Evolutionary conservation across 495 filamentous ascomycete genomes (phyloP).

Genomic region (Penicillium salamii): DNA sequence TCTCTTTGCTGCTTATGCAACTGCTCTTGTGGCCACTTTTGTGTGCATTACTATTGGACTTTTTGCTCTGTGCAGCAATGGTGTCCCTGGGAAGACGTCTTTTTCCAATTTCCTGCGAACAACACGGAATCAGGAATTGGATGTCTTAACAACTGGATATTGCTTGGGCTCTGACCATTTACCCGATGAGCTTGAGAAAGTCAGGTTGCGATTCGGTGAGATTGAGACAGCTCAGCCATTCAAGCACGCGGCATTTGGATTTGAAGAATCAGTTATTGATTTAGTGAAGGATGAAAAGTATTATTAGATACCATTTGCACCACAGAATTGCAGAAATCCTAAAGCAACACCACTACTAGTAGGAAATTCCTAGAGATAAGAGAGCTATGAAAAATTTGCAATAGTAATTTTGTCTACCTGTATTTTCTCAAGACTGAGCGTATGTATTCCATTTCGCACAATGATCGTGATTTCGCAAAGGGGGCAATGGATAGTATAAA

Average conservation of each 20-base stretch:
- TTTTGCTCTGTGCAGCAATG: conserved; percentile 1
- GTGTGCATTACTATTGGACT: background rate
- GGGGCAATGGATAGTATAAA: too few relatives aligned
- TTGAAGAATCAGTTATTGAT: background rate
- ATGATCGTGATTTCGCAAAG: too few relatives aligned
- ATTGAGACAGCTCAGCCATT: background rate
- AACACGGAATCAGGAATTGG: conserved; percentile 2
- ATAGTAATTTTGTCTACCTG: too few relatives aligned
- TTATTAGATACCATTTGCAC: background rate
- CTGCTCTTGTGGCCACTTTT: background rate
- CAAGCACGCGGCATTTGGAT: conserved; percentile 4
- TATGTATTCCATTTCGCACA: too few relatives aligned
- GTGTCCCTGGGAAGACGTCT: background rate
- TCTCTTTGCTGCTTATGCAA: background rate
- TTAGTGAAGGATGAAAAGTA: background rate
- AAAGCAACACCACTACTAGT: too few relatives aligned
- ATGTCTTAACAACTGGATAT: background rate
- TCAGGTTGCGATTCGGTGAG: conserved; percentile 2
- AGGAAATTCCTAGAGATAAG: too few relatives aligned
- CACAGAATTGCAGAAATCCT: too few relatives aligned
- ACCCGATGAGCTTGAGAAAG: background rate
- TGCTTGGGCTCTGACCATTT: background rate
- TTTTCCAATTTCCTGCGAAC: conserved; percentile 3
- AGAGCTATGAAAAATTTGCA: too few relatives aligned
- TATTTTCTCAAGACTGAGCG: too few relatives aligned